A percentile compares a stretch with the other conserved stretches of the same genome.
These are phyloP conservation scores for Lentinula raphanica DNA, from an alignment of 768 basidiomycete species.

Conservation along the genomic window DNA sequence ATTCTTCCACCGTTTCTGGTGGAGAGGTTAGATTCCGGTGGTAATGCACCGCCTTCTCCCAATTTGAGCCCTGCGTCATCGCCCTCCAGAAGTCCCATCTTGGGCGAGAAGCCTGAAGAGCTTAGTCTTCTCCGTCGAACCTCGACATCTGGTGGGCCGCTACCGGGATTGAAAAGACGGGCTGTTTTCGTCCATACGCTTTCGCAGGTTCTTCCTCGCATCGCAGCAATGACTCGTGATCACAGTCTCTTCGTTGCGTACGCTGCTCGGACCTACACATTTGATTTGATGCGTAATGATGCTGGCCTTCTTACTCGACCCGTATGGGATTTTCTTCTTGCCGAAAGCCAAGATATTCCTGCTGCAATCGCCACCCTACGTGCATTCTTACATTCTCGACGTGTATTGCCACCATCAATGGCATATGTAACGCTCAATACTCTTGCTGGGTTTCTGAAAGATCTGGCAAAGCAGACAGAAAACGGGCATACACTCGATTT, in stretches of 20 bases:
- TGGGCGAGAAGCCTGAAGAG: constrained; percentile 21
- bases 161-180: constrained; percentile 47
- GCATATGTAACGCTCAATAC: constrained; percentile 67
- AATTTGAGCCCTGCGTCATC: constrained; percentile 27
- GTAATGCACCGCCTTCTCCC: constrained; percentile 25
- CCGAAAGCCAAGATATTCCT: constrained; percentile 40
- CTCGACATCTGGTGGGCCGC: constrained; percentile 45
- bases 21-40: constrained; percentile 38
- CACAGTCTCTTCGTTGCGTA: constrained; percentile 47
- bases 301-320: constrained; percentile 61
- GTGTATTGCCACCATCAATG: constrained; percentile 55
- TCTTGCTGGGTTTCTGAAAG: constrained; percentile 63
- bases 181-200: constrained; percentile 65
- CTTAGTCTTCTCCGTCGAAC: constrained; percentile 46
- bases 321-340: constrained; percentile 53
- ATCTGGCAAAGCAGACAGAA: constrained; percentile 38
- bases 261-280: constrained; percentile 48
- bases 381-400: constrained; percentile 50
- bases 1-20: constrained; percentile 54
- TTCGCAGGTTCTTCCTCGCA: constrained; percentile 45
- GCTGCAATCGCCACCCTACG: constrained; percentile 49
- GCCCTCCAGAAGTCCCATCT: constrained; percentile 22
- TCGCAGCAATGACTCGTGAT: constrained; percentile 52
- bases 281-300: constrained; percentile 73
- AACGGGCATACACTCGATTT: constrained; percentile 38